These are phyloP conservation scores for Sphaerosporella brunnea DNA, from an alignment of 495 filamentous ascomycete genomes.

Conservation along the genomic window DNA sequence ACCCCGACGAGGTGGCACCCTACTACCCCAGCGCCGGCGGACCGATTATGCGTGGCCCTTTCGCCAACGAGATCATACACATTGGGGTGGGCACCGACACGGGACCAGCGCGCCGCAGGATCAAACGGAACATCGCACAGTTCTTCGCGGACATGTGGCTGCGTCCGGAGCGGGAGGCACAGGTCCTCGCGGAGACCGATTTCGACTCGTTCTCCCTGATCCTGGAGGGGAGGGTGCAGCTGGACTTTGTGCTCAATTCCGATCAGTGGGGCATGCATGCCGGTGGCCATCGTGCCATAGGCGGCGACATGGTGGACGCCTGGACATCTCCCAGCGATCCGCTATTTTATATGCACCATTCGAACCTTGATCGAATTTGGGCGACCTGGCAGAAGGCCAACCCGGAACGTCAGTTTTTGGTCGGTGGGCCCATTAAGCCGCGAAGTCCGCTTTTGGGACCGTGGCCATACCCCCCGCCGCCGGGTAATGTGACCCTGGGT, in stretches of 20 bases:
- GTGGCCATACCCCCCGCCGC: slow-evolving; percentile 1
- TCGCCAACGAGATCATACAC: slow-evolving; percentile 17
- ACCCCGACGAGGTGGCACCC: background rate
- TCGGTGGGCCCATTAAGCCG: slow-evolving; percentile 1
- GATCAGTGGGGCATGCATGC: background rate
- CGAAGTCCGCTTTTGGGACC: slow-evolving; percentile 5
- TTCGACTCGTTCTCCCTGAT: slow-evolving; percentile 19
- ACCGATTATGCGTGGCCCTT: slow-evolving; percentile 35
- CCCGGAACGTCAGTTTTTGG: background rate
- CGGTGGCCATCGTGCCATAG: background rate
- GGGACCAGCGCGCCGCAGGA: background rate
- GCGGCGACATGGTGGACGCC: slow-evolving; percentile 5
- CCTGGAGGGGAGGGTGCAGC: slow-evolving; percentile 10
- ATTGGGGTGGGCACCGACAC: background rate
- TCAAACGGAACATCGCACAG: slow-evolving; percentile 4
- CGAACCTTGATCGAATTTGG: slow-evolving; percentile 40
- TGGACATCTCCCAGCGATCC: slow-evolving; percentile 33
- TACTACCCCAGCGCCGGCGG: slow-evolving; percentile 19
- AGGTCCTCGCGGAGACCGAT: slow-evolving; percentile 29
- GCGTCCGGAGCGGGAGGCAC: slow-evolving; percentile 8
- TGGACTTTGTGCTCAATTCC: background rate
- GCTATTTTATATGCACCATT: slow-evolving; percentile 42
- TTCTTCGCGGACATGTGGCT: slow-evolving; percentile 27
- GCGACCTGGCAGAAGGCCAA: slow-evolving; percentile 28
- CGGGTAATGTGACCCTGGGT: slow-evolving; percentile 9